Evolutionary conservation across 176 grass and related monocot genomes (phyloP), one percentile per base, ranked within the genome.

Genomic region (Eremochloa ophiuroides): DNA sequence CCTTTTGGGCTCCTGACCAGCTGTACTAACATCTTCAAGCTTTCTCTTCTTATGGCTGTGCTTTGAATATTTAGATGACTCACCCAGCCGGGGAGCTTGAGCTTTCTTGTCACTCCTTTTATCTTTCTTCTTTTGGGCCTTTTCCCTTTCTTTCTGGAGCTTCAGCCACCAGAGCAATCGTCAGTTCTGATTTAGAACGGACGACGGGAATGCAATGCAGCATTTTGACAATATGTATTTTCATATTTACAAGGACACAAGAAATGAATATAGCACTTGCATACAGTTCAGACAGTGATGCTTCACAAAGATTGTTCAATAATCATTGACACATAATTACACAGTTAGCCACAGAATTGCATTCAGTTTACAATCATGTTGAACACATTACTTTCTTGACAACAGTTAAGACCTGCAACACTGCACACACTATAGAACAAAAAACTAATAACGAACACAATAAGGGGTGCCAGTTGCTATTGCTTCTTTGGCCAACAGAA

Each of bases 131-230:
- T 65, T 85, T 83, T 80, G 78, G 0, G 48, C 66, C 48, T 58
- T 88, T 85, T 60, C 84, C 23, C 77, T 87, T 94, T 87, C 89
- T 84, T 87, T 94, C 86, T 87, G 85, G 81, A 86, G 78, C 89
- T 87, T 91, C 89, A 91, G 88, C 67, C 87, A 91, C 89, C 92
- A 94, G 89, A 91, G 61, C 74, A 94, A 91, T 87, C 87, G 84
- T 94, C 89, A 94, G 86, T 94, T 91, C 92, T 90, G 81, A 88
- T 86, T 86, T 65, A 91, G 92, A 91, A 91, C 85, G 0, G 92
- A 89, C 82, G 88, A 86, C 1, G 56, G 83, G 60, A 86, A 89
- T 84, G 86, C 63, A 89, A 91, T 80, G 79, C 60, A 89, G 79
- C 65, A 84, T 75, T 83, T 83, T 88, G 1, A 5, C 34, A 35